A percentile compares a stretch with the other conserved stretches of the same genome.
Conservation (phyloP, 129 eudicot genomes). For the Silybum marianum region DNA sequence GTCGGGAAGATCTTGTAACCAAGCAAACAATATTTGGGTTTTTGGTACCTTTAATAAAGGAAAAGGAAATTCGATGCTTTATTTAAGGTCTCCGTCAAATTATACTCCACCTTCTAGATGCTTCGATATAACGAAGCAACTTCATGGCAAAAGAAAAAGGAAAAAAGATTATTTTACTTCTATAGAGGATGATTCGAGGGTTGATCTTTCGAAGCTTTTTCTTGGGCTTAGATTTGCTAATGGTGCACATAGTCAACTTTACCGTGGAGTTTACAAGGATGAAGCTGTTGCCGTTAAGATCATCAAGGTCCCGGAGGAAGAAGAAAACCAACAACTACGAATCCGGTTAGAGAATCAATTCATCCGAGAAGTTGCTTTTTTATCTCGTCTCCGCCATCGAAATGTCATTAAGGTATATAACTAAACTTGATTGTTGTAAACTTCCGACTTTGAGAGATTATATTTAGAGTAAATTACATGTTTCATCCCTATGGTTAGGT, state of each 20-base stretch:
- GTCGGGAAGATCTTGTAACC: constrained; percentile 16
- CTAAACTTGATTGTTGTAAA: neutral
- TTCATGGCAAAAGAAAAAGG: constrained; percentile 40
- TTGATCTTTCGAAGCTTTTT: constrained; percentile 68
- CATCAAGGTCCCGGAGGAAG: constrained; percentile 60
- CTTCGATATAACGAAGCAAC: constrained; percentile 36
- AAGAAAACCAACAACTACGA: constrained; percentile 52
- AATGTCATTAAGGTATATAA: constrained; percentile 62
- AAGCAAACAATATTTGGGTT: constrained; percentile 22
- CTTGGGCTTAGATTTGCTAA: constrained; percentile 75
- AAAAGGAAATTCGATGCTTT: constrained; percentile 25
- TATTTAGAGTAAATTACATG: too few relatives aligned
- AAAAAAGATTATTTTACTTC: constrained; percentile 29
- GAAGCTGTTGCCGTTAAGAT: constrained; percentile 74
- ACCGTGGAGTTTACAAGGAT: constrained; percentile 69
- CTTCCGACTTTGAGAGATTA: neutral
- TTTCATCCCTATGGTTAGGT: neutral
- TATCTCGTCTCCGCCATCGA: constrained; percentile 65
- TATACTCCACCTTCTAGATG: constrained; percentile 40
- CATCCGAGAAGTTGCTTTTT: constrained; percentile 59
- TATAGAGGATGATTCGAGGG: constrained; percentile 49
- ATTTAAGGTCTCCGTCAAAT: constrained; percentile 27
- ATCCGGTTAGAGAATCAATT: constrained; percentile 70
- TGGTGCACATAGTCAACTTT: constrained; percentile 79
- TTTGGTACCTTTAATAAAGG: constrained; percentile 56